Conservation (phyloP, 352 stramenopile genomes). For the Globisporangium solare region DNA sequence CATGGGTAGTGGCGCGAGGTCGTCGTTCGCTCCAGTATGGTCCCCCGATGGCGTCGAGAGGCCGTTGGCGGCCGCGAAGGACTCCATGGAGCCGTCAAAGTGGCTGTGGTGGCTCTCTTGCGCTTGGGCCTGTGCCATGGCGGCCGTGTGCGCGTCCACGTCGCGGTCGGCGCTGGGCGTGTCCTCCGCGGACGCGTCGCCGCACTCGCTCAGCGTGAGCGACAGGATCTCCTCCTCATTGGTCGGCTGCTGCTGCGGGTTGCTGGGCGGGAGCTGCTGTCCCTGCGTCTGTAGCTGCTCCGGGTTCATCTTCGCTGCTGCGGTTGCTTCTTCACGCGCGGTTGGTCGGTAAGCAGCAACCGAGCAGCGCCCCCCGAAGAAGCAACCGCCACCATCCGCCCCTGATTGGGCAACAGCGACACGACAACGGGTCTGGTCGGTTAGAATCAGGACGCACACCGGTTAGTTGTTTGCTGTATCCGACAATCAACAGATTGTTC, state of each 20-base stretch:
- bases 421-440: too few relatives aligned
- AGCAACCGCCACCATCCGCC: too few relatives aligned
- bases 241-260: conserved; percentile 5
- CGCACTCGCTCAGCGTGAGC: conserved; percentile 33
- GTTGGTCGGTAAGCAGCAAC: conserved; percentile 10
- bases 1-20: conserved; percentile 34
- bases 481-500: background rate
- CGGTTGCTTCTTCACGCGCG: conserved; percentile 14
- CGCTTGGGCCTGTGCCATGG: background rate
- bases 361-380: background rate
- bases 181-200: conserved; percentile 12
- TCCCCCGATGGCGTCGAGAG: conserved; percentile 6
- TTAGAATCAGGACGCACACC: background rate
- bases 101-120: conserved; percentile 5
- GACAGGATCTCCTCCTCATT: conserved; percentile 35
- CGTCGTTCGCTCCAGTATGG: conserved; percentile 7
- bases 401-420: too few relatives aligned
- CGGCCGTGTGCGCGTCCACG: background rate
- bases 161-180: background rate
- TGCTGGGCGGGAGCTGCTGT: background rate
- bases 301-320: background rate
- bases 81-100: conserved; percentile 20
- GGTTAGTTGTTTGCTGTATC: background rate
- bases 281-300: background rate
- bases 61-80: conserved; percentile 14